Percentiles rank a stretch among this genome's conserved stretches.
phyloP scores from a whole-genome alignment of 2,329 filamentous ascomycete species.

The Apiospora phragmitis region DNA sequence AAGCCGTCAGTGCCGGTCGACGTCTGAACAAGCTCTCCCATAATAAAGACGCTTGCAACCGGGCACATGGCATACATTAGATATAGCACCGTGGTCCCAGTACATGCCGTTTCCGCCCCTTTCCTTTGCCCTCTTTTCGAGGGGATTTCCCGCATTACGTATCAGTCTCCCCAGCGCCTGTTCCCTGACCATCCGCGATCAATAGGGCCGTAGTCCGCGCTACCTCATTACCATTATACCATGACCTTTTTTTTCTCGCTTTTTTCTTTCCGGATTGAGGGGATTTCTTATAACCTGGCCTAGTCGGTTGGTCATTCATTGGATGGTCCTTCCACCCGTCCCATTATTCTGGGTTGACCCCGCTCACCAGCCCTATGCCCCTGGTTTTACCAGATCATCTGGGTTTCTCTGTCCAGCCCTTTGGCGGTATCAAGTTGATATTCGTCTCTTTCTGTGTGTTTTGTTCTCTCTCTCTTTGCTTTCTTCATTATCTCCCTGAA shows the following conservation, averaged over 20 bases:
- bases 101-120: background rate
- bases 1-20: background rate
- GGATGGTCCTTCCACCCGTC: background rate
- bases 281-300: background rate
- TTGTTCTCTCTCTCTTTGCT: background rate
- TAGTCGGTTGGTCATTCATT: background rate
- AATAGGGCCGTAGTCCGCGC: background rate
- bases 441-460: background rate
- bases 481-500: background rate
- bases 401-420: background rate
- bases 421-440: background rate
- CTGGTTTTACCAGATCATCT: background rate
- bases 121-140: background rate
- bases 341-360: constrained; percentile 4
- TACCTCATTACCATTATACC: background rate
- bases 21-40: background rate
- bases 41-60: background rate
- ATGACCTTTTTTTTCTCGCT: background rate
- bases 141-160: background rate
- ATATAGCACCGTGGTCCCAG: background rate
- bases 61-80: background rate
- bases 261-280: background rate
- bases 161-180: background rate
- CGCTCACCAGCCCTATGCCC: background rate
- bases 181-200: background rate